These are phyloP conservation scores for Astragalus glycyphyllos DNA, from an alignment of 306 rosid genomes.

Conservation along the genomic window DNA sequence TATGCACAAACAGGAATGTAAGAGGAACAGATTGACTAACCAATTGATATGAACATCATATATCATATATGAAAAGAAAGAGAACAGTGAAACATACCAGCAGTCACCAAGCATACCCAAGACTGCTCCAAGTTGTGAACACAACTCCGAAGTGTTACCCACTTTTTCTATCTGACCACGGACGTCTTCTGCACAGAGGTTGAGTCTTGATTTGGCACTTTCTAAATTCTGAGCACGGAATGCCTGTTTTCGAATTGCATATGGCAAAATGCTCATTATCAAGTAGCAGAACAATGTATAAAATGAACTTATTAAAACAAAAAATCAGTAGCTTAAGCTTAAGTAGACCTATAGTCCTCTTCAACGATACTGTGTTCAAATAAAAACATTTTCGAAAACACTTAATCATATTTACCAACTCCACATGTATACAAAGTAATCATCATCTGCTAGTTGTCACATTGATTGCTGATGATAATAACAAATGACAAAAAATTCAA, in stretches of 20 bases:
- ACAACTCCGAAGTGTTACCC: constrained; percentile 80
- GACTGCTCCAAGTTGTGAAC: constrained; percentile 99
- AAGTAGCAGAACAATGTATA: constrained; percentile 27
- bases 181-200: constrained; percentile 78
- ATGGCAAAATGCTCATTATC: constrained; percentile 36
- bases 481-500: neutral
- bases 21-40: neutral
- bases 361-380: constrained; percentile 7
- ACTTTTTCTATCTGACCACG: constrained; percentile 73
- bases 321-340: constrained; percentile 26
- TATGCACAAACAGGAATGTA: neutral
- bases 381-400: constrained; percentile 23
- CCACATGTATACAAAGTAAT: constrained; percentile 33
- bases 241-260: constrained; percentile 62
- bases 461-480: neutral
- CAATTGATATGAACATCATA: neutral
- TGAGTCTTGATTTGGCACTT: constrained; percentile 96
- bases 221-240: constrained; percentile 89
- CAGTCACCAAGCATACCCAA: constrained; percentile 99
- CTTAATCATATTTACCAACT: constrained; percentile 32
- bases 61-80: too few relatives aligned
- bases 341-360: constrained; percentile 22
- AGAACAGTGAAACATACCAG: constrained; percentile 63
- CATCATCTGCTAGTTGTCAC: neutral
- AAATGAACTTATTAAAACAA: constrained; percentile 12